phyloP scores from a whole-genome alignment of 2,329 filamentous ascomycete species.

The Alternaria infectoria region DNA sequence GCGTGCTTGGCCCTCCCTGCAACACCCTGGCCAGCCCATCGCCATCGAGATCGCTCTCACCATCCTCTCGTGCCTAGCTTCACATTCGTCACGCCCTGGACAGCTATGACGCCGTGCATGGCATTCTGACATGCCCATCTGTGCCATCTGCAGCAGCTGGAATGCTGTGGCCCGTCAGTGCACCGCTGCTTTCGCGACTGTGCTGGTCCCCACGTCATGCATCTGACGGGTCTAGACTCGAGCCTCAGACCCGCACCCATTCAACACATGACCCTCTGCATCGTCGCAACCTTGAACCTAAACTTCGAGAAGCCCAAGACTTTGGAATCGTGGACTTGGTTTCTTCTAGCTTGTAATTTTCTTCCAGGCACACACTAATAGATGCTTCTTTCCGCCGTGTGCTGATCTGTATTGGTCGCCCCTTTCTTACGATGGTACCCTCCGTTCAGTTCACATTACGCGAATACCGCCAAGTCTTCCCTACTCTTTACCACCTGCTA shows the following conservation, averaged over 20 bases:
- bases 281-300: neutral
- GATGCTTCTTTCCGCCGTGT: neutral
- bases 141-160: neutral
- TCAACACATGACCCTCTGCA: neutral
- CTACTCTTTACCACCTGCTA: neutral
- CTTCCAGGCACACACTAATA: neutral
- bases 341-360: neutral
- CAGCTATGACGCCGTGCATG: conserved; percentile 6
- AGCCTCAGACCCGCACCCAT: neutral
- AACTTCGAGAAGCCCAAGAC: neutral
- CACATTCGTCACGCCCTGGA: neutral
- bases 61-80: neutral
- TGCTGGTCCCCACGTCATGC: neutral
- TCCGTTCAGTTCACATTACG: neutral
- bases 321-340: neutral
- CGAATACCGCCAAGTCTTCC: neutral
- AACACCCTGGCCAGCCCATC: neutral
- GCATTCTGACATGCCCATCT: conserved; percentile 4
- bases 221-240: conserved; percentile 5
- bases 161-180: neutral
- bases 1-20: neutral
- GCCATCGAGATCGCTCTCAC: neutral
- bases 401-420: neutral
- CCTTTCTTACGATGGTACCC: neutral
- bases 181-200: neutral